These are phyloP conservation scores for Candida sanyaensis DNA, from an alignment of 1,139 yeast genomes.

Conservation along the genomic window DNA sequence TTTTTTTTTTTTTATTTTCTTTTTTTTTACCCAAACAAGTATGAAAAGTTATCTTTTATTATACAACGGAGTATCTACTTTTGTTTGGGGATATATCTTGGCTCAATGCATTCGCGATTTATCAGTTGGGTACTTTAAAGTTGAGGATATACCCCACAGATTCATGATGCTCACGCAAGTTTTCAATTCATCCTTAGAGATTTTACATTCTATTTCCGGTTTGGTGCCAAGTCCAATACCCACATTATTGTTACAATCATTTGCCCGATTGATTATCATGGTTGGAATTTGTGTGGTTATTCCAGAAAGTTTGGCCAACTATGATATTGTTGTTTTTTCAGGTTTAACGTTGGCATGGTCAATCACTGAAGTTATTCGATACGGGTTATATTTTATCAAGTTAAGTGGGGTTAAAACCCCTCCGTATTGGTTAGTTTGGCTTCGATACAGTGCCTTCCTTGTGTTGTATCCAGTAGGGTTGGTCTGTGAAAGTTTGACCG, in stretches of 20 bases:
- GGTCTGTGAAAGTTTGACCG: constrained; percentile 30
- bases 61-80: constrained; percentile 69
- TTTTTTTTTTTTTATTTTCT: background rate
- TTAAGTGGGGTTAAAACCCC: constrained; percentile 6
- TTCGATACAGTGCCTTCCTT: constrained; percentile 34
- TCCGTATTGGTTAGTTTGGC: constrained; percentile 29
- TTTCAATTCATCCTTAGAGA: constrained; percentile 32
- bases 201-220: constrained; percentile 26
- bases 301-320: constrained; percentile 38
- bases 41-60: constrained; percentile 19
- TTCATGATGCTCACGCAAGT: constrained; percentile 29
- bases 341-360: constrained; percentile 36
- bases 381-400: constrained; percentile 24
- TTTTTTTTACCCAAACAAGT: background rate
- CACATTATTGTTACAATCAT: constrained; percentile 32
- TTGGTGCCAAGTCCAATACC: constrained; percentile 32
- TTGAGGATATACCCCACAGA: constrained; percentile 26
- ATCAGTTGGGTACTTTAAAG: constrained; percentile 5
- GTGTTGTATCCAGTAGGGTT: constrained; percentile 39
- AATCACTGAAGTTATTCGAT: constrained; percentile 33
- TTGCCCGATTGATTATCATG: constrained; percentile 35
- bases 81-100: constrained; percentile 64
- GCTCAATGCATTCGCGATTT: constrained; percentile 18
- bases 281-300: constrained; percentile 31
- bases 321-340: constrained; percentile 22